These are phyloP conservation scores for Delitschia confertaspora DNA, from an alignment of 495 filamentous ascomycete genomes.

Conservation along the genomic window DNA sequence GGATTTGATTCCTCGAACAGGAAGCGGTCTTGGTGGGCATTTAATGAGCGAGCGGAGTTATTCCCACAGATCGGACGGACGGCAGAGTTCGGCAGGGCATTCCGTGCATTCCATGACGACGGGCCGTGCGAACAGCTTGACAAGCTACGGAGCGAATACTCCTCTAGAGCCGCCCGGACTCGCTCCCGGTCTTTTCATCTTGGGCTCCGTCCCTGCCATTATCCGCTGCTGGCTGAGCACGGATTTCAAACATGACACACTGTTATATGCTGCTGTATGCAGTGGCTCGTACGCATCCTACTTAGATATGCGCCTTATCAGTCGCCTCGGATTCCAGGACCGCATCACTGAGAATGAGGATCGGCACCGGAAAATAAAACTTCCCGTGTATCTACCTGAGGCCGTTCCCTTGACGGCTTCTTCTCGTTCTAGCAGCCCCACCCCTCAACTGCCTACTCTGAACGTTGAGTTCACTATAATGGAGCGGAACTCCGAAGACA, in stretches of 20 bases:
- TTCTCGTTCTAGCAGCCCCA: constrained; percentile 62
- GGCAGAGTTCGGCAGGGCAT: constrained; percentile 81
- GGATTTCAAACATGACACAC: constrained; percentile 73
- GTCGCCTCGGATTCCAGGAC: constrained; percentile 58
- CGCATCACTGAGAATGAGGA: constrained; percentile 55
- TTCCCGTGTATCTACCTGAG: constrained; percentile 82
- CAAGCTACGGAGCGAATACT: constrained; percentile 56
- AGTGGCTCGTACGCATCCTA: constrained; percentile 82
- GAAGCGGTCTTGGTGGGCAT: constrained; percentile 74
- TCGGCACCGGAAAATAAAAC: constrained; percentile 56
- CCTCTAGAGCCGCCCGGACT: constrained; percentile 59
- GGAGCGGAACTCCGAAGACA: constrained; percentile 42
- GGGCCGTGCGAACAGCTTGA: constrained; percentile 73
- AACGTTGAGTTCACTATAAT: constrained; percentile 68
- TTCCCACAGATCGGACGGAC: constrained; percentile 94
- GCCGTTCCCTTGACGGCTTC: constrained; percentile 70
- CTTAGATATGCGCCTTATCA: constrained; percentile 62
- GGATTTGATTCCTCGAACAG: constrained; percentile 69
- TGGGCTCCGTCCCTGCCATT: constrained; percentile 83
- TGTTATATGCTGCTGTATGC: constrained; percentile 87
- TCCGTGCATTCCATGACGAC: constrained; percentile 58
- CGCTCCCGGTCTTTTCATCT: constrained; percentile 68
- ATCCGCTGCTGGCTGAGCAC: constrained; percentile 90
- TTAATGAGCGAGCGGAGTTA: constrained; percentile 78
- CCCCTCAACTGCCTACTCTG: constrained; percentile 69